Evolutionary conservation across 805 yeast species (phyloP).

Genomic region (Nakazawaea siamensis): DNA sequence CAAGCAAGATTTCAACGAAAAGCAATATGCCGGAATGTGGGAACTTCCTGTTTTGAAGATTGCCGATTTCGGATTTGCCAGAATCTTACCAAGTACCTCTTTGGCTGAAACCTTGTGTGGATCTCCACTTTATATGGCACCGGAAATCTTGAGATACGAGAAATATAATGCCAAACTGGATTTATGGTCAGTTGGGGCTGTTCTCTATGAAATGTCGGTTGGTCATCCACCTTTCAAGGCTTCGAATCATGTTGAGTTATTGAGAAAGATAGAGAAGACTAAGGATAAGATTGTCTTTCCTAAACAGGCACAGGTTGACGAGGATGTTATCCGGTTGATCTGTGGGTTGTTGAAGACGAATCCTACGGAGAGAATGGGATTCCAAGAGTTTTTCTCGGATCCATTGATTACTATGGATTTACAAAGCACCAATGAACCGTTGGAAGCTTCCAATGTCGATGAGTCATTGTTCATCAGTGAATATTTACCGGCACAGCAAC

Average conservation of each 20-base stretch:
- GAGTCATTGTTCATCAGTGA: constrained; percentile 83
- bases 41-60: constrained; percentile 86
- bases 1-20: constrained; percentile 45
- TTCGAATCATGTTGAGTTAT: constrained; percentile 82
- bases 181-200: constrained; percentile 97
- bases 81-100: constrained; percentile 86
- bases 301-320: constrained; percentile 51
- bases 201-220: constrained; percentile 87
- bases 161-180: constrained; percentile 97
- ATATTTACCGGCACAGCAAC: constrained; percentile 31
- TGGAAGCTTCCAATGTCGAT: constrained; percentile 60
- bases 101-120: constrained; percentile 98
- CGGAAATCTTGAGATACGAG: constrained; percentile 89
- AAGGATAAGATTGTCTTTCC: constrained; percentile 79
- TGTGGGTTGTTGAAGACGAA: constrained; percentile 71
- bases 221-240: constrained; percentile 98
- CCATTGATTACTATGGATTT: constrained; percentile 54
- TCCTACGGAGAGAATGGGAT: constrained; percentile 84
- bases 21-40: constrained; percentile 69
- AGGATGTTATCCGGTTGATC: constrained; percentile 60
- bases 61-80: constrained; percentile 97
- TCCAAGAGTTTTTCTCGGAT: constrained; percentile 78
- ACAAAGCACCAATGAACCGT: constrained; percentile 44
- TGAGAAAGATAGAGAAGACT: constrained; percentile 76
- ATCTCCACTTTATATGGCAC: constrained; percentile 97